Base-by-base conservation (phyloP, 352 stramenopile genomes). In the Elongisporangium anandrum region DNA sequence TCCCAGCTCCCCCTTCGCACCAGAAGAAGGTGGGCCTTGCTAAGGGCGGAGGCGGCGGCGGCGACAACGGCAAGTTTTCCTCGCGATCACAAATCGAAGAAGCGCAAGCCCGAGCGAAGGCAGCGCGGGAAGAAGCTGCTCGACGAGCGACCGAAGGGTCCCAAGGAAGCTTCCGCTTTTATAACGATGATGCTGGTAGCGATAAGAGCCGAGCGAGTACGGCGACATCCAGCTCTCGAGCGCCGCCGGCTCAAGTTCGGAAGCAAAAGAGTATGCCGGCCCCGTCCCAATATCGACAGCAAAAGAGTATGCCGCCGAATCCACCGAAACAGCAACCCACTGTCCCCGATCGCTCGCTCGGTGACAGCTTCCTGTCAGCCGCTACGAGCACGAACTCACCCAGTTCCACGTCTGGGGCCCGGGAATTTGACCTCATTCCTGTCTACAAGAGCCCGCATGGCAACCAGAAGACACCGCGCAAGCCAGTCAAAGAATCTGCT, bases 1-100 rank as follows among this genome's bases (percentile, higher is more conserved):
- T 90, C 59, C 76, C 73, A 1, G 62, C 73, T 20, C 80, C 68
- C 4, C 72, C 76, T n/a, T 73, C 77, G 10, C 73, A 77, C 17
- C 55, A 75, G 23, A 75, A 70, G 49, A 90, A 82, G 66, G 16
- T 52, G 7, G 61, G 56, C 1, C 69, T 74, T 39, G 63, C 71
- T 19, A 81, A 63, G 48, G 34, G 34, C 34, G 34, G 73, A 73
- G 55, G 74, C 82, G 38, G 54, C 64, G 2, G 68, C 51, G 53
- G 52, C 16, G 61, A 77, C 29, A 77, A 23, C 2, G 57, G 49
- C 23, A 87, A 87, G 52, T 87, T 87, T 59, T 68, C 54, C 49
- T 71, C 65, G 16, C 63, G 60, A 20, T 62, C 64, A 0, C 52
- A 72, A 17, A 54, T 66, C 7, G 64, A 74, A 24, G 58, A 65